Conservation (phyloP, 163 green algal species). For the Volvox carteri region DNA sequence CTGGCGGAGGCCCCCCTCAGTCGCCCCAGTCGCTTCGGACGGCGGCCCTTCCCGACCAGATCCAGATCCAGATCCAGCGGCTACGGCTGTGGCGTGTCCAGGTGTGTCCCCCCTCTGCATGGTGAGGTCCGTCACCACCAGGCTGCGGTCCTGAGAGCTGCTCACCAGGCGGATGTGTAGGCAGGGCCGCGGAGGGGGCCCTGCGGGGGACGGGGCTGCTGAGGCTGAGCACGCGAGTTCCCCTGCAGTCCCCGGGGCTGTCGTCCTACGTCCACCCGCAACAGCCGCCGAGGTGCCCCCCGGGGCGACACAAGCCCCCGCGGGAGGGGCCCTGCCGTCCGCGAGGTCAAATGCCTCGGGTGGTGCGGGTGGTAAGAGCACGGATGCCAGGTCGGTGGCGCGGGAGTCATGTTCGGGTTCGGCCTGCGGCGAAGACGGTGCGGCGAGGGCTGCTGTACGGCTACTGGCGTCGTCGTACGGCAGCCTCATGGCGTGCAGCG, state of each 20-base stretch:
- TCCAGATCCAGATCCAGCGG: no score
- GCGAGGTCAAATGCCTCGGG: background rate
- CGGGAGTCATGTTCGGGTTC: no score
- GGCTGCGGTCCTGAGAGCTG: constrained; percentile 48
- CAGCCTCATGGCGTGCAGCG: constrained; percentile 46
- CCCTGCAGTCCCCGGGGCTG: no score
- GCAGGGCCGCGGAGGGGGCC: background rate
- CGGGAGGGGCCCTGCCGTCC: background rate
- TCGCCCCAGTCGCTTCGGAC: no score
- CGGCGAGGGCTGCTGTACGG: background rate
- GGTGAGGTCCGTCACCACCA: constrained; percentile 31
- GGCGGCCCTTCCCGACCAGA: no score
- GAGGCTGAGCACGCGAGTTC: background rate
- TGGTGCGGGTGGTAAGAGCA: no score
- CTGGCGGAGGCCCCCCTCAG: no score
- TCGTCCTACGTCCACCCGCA: no score
- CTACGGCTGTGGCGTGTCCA: background rate
- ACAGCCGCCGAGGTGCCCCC: no score
- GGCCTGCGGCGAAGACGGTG: background rate
- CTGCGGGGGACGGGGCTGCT: background rate
- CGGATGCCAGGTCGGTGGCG: no score
- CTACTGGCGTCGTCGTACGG: background rate
- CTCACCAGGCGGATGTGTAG: constrained; percentile 40
- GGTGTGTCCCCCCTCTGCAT: no score
- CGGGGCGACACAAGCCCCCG: no score